Evolutionary conservation across 2,329 filamentous ascomycete genomes (phyloP).

Genomic region (Phaeosphaeriaceae sp.): DNA sequence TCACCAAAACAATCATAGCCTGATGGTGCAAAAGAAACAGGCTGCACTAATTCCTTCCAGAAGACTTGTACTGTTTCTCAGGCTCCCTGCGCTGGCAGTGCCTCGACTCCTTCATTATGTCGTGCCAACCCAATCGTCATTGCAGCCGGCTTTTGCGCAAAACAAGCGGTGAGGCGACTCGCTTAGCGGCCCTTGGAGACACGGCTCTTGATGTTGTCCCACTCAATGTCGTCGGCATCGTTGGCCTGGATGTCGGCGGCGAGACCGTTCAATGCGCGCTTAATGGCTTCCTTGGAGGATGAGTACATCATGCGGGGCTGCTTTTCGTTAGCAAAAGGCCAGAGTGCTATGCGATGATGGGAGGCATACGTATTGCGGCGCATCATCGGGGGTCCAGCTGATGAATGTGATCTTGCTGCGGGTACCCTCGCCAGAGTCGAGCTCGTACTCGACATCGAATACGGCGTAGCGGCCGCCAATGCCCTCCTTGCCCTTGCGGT

Average conservation of each 20-base stretch:
- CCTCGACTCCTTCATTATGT: conserved; percentile 22
- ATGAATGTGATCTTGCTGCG: conserved; percentile 61
- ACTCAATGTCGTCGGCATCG: conserved; percentile 82
- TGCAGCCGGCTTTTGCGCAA: conserved; percentile 25
- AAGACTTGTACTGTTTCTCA: neutral
- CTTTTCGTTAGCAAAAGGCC: conserved; percentile 14
- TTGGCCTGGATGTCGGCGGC: conserved; percentile 83
- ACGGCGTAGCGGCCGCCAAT: conserved; percentile 80
- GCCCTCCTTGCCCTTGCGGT: conserved; percentile 64
- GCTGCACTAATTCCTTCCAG: conserved; percentile 10
- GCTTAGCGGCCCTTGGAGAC: conserved; percentile 60
- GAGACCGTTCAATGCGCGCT: conserved; percentile 78
- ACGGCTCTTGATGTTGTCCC: conserved; percentile 68
- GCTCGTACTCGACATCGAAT: conserved; percentile 82
- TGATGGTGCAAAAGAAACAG: conserved; percentile 18
- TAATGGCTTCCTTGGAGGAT: conserved; percentile 85
- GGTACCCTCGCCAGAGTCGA: conserved; percentile 74
- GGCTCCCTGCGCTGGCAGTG: neutral
- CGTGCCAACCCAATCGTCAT: conserved; percentile 21
- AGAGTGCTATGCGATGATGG: neutral
- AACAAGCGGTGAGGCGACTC: conserved; percentile 19
- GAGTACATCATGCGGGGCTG: conserved; percentile 91
- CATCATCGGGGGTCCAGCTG: conserved; percentile 64
- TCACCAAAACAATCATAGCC: conserved; percentile 19
- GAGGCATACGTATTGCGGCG: conserved; percentile 72